These are phyloP conservation scores for Irpex sp. DNA, from an alignment of 1,284 basidiomycete species.

Conservation along the genomic window DNA sequence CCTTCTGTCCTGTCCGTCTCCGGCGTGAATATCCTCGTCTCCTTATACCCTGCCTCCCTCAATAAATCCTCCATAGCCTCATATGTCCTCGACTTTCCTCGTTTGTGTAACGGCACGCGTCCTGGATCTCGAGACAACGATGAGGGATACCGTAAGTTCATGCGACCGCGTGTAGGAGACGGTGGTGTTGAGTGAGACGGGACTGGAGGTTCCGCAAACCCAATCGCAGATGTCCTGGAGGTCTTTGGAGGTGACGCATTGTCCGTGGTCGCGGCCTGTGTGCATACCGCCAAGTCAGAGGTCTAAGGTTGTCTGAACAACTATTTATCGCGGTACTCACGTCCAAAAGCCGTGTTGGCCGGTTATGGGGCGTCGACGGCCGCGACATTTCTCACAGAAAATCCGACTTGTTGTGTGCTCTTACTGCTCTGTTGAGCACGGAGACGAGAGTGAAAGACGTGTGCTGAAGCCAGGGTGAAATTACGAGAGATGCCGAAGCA, in stretches of 20 bases:
- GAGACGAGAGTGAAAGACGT: background rate
- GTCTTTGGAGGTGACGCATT: background rate
- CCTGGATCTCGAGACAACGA: constrained; percentile 37
- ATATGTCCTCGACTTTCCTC: constrained; percentile 75
- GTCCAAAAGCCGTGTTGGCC: background rate
- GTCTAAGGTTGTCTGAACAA: background rate
- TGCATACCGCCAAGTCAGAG: background rate
- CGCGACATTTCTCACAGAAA: background rate
- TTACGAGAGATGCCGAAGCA: background rate
- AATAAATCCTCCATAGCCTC: constrained; percentile 81
- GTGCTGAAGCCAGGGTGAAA: background rate
- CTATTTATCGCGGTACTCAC: background rate
- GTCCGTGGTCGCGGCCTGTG: background rate
- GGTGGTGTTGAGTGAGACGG: constrained; percentile 24
- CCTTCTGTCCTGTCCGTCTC: constrained; percentile 56
- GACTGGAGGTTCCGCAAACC: background rate
- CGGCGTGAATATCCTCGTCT: constrained; percentile 83
- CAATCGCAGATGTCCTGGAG: background rate
- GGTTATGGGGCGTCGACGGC: background rate
- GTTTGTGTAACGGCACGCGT: constrained; percentile 66
- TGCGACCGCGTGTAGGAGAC: constrained; percentile 21
- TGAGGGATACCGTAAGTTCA: constrained; percentile 46
- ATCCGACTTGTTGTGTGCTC: background rate
- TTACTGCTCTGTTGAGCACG: background rate
- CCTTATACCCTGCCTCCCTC: constrained; percentile 84